These are phyloP conservation scores for Rhizopogon vulgaris DNA, from an alignment of 768 basidiomycete genomes.

Conservation along the genomic window DNA sequence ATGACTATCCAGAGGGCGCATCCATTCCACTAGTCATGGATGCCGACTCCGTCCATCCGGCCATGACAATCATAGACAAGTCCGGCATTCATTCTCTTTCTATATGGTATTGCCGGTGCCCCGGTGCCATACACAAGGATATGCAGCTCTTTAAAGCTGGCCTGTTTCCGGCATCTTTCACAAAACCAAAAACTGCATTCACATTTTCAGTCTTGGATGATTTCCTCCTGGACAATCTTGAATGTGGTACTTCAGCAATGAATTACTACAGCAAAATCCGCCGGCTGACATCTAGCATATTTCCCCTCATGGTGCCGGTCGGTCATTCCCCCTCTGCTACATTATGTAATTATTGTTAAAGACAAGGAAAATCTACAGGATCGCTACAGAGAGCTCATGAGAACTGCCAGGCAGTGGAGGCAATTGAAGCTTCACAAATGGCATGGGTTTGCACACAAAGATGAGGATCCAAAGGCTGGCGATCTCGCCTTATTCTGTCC, in stretches of 20 bases:
- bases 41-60: background rate
- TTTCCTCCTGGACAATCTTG: background rate
- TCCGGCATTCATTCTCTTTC: background rate
- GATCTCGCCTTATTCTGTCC: background rate
- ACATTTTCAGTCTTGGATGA: background rate
- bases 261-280: background rate
- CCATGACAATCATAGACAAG: background rate
- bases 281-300: background rate
- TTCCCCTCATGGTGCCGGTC: background rate
- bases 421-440: constrained; percentile 14
- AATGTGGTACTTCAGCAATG: background rate
- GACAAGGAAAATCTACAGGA: constrained; percentile 2
- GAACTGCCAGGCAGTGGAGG: constrained; percentile 12
- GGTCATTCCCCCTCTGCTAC: background rate
- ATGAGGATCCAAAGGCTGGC: background rate
- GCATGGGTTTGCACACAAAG: constrained; percentile 3
- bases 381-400: constrained; percentile 11
- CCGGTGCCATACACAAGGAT: background rate
- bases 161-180: background rate
- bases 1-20: too few species aligned
- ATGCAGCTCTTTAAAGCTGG: background rate
- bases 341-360: too few species aligned
- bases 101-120: background rate
- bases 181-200: background rate
- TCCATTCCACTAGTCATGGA: too few species aligned